phyloP scores from a whole-genome alignment of 75 land plant genomes.

The Isoetes taiwanensis region DNA sequence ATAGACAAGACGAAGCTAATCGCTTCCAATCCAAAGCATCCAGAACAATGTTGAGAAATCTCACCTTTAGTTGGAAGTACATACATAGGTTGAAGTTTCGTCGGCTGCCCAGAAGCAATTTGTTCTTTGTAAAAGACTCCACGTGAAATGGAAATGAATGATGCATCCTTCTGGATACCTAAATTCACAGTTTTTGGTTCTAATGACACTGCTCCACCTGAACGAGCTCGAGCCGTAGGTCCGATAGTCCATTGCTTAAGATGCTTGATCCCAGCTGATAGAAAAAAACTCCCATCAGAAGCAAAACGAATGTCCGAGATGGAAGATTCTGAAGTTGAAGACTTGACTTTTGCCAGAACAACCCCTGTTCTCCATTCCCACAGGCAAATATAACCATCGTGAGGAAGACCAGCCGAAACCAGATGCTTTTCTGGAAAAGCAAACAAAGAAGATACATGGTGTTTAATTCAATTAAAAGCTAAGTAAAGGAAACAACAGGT shows the following conservation, averaged over 20 bases:
- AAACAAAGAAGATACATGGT: background rate
- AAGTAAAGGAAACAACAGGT: conserved; percentile 7
- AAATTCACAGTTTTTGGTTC: conserved; percentile 41
- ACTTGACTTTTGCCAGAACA: conserved; percentile 36
- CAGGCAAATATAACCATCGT: conserved; percentile 52
- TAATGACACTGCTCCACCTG: conserved; percentile 21
- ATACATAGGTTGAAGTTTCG: conserved; percentile 32
- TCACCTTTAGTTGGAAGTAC: conserved; percentile 52
- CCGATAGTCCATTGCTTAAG: conserved; percentile 47
- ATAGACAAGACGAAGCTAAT: background rate
- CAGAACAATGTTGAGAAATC: too few species aligned
- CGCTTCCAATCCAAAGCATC: too few species aligned
- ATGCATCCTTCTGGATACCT: conserved; percentile 36
- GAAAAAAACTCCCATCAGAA: conserved; percentile 45
- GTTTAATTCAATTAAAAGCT: conserved; percentile 9
- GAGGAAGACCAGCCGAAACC: conserved; percentile 39
- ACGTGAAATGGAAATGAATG: conserved; percentile 42
- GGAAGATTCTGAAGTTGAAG: conserved; percentile 33
- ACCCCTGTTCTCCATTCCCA: conserved; percentile 51
- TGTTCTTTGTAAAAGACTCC: conserved; percentile 10
- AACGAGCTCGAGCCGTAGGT: conserved; percentile 10
- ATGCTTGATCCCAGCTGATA: conserved; percentile 59
- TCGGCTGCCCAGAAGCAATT: background rate
- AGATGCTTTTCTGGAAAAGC: conserved; percentile 30
- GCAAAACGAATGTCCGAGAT: conserved; percentile 37